These are phyloP conservation scores for Paramecium primaurelia DNA, from an alignment of 73 alveolate genomes.

Conservation along the genomic window DNA sequence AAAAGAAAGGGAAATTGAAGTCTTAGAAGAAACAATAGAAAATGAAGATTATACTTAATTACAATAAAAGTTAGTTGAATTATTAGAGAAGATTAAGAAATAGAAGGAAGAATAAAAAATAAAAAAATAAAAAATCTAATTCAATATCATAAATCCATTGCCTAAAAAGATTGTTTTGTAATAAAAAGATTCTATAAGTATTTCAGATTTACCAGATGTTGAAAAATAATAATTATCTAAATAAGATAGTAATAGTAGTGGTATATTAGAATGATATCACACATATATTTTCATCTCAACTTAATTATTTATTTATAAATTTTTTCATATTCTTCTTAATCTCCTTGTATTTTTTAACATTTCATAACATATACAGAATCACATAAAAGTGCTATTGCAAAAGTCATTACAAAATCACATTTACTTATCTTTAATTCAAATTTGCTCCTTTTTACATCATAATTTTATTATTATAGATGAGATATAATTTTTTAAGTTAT, in stretches of 20 bases:
- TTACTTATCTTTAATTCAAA: not conserved
- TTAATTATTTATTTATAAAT: constrained; percentile 9
- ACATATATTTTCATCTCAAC: not conserved
- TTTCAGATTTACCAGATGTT: not conserved
- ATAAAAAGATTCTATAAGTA: not conserved
- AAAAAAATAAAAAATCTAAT: not conserved
- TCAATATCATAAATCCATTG: not conserved
- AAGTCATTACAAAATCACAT: not conserved
- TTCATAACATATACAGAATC: not conserved
- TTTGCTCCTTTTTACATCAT: not conserved
- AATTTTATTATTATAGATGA: not conserved
- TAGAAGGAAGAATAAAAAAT: not conserved
- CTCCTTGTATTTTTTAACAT: not conserved
- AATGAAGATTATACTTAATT: not conserved
- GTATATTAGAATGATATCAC: not conserved
- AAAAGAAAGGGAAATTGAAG: constrained; percentile 34
- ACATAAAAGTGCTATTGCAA: not conserved
- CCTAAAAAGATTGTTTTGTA: not conserved
- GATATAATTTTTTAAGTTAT: not conserved
- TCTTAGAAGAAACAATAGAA: not conserved
- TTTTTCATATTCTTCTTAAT: not conserved
- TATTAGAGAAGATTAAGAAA: not conserved
- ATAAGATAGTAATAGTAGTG: constrained; percentile 12
- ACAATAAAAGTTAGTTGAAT: not conserved
- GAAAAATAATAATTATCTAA: not conserved